Base-by-base conservation (phyloP, 441 rosid species). In the Melastoma candidum region DNA sequence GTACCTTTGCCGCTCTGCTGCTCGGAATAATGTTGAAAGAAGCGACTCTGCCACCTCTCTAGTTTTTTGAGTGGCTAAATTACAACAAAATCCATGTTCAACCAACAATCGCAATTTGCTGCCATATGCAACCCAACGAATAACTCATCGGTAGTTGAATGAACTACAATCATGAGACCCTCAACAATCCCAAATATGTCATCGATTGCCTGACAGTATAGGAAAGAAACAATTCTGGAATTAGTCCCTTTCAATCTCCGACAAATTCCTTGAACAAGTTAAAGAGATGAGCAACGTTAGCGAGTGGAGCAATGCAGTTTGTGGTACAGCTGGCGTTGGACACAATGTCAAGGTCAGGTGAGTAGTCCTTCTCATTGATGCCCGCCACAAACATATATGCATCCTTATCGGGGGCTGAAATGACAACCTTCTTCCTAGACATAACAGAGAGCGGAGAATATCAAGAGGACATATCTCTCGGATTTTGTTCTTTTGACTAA, bases 271-370 rank as follows among this genome's bases (percentile, higher is more conserved):
- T 17, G 22, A 17, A 17, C 22, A 17, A 17, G 22, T 17, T 7
- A 10, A 17, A 13, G 8, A 13, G 51, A 48, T 11, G 26, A 52
- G 1, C n/a, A 24, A 32, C 41, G 8, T 32, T 32, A 4, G 41
- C 41, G 8, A 32, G 77, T 2, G 90, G 89, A 63, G 97, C 97
- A 60, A 86, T 94, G 61, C 95, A 86, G 72, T 86, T 86, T 56
- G 97, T 85, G 52, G 95, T 89, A 84, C 95, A 89, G 59, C 95
- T 84, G 66, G 94, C 97, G 57, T 86, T 86, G 69, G 97, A 89
- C 46, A 84, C 86, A 58, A 89, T 74, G 70, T 70, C 4, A n/a
- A 90, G 78, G 10, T 87, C 81, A 11, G 82, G 36, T 59, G 75
- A 80, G 79, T 86, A 86, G 1, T 86, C 94, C 49, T 82, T 80